These are phyloP conservation scores for Nicotiana noctiflora DNA, from an alignment of 257 asterid genomes.

Conservation along the genomic window DNA sequence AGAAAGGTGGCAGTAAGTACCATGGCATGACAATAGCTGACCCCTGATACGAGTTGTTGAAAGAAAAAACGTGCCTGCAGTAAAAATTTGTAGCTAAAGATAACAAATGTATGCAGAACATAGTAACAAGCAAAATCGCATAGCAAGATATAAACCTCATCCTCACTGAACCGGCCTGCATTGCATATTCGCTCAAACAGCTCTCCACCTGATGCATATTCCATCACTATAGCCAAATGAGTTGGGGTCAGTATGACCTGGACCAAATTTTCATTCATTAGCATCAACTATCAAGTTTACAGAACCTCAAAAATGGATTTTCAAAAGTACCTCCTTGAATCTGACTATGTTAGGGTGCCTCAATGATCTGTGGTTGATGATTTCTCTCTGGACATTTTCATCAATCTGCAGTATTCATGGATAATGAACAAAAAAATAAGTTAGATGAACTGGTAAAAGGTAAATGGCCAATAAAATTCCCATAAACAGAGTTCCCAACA, in stretches of 20 bases:
- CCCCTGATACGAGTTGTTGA: conserved; percentile 97
- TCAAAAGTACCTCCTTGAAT: conserved; percentile 60
- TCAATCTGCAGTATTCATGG: conserved; percentile 50
- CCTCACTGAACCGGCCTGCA: conserved; percentile 73
- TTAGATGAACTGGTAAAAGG: no score
- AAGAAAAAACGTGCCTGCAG: conserved; percentile 83
- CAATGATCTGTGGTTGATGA: conserved; percentile 78
- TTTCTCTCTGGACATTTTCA: conserved; percentile 85
- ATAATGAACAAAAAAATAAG: no score
- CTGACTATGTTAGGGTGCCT: conserved; percentile 87
- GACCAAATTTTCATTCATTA: not conserved
- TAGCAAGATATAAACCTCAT: conserved; percentile 43
- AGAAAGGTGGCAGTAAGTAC: conserved; percentile 28
- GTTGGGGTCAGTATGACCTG: conserved; percentile 82
- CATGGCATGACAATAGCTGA: conserved; percentile 94
- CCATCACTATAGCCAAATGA: conserved; percentile 85
- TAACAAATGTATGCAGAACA: not conserved
- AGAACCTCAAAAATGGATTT: not conserved
- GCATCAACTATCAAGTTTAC: not conserved
- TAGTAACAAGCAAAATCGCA: not conserved
- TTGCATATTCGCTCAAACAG: conserved; percentile 69
- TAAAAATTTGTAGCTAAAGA: not conserved
- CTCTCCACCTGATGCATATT: conserved; percentile 88
- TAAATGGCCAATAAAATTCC: no score
- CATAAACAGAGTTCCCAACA: no score